Evolutionary conservation across 345 rosid species (phyloP), one percentile per base, ranked within the genome.

Genomic region (Lepidium africanum): DNA sequence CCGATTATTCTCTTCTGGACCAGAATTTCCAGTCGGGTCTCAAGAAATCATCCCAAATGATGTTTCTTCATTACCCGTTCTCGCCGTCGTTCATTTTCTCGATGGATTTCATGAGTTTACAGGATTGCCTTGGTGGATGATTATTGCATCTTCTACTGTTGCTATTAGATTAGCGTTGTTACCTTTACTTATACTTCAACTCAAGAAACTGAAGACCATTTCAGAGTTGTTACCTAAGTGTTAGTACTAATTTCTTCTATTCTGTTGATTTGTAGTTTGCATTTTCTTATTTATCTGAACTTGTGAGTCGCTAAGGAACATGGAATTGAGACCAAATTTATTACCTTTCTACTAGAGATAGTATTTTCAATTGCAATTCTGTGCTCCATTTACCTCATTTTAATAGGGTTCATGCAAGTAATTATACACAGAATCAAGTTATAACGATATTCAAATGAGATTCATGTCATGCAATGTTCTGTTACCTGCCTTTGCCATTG

Each of bases 121-220:
- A 52, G 93, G 97, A 50, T 70, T 88, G 53, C 96, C 98, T 72
- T 93, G 98, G 97, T 93, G 98, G 98, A 41, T 86, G 51, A 63
- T 88, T 37, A 88, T 93, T 64, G 86, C 81, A 14, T 88, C 97
- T 50, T 85, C 96, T 3, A 86, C 98, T 3, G 47, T 87, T 61
- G 89, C 85, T 16, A 70, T 93, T 85, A 79, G 97, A 76, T 12
- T 83, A 33, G 68, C 85, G 1, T 51, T 90, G 70, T 59, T 93
- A 27, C 98, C 98, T 43, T 53, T 81, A 25, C 78, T 90, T 30
- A 69, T 90, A 47, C 57, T 90, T 63, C 97, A 88, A 81, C 85
- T 88, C 47, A 74, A 74, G 69, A 93, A 88, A 80, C 1, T 93
- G 48, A 77, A 78, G 69, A 76, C 10, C 50, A 82, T 93, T n/a